Evolutionary conservation across 2,329 filamentous ascomycete species (phyloP).

Genomic region (Karstenula rhodostoma): DNA sequence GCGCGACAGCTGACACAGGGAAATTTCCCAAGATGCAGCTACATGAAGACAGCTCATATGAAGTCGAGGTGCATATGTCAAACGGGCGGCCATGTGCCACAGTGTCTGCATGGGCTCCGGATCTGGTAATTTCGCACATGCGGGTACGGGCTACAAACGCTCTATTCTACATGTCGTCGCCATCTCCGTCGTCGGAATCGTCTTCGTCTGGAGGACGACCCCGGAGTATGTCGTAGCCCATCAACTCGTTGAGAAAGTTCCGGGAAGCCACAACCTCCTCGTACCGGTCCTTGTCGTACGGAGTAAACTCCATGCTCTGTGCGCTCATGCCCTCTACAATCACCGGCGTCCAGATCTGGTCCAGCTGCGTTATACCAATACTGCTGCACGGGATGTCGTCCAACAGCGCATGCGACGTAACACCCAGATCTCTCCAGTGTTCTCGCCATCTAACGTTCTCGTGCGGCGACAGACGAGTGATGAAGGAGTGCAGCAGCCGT

Average conservation of each 20-base stretch:
- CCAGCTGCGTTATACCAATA: conserved; percentile 47
- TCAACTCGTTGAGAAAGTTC: conserved; percentile 47
- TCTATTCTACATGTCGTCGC: conserved; percentile 19
- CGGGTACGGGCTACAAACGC: background rate
- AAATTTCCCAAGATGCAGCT: conserved; percentile 10
- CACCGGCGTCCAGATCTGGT: conserved; percentile 47
- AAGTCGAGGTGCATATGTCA: conserved; percentile 15
- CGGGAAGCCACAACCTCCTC: conserved; percentile 36
- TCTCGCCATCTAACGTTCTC: conserved; percentile 44
- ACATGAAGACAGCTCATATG: conserved; percentile 4
- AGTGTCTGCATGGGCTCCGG: conserved; percentile 4
- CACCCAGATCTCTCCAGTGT: conserved; percentile 46
- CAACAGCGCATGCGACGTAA: conserved; percentile 43
- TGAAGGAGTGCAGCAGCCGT: conserved; percentile 42
- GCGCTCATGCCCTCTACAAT: conserved; percentile 43
- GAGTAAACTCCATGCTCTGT: conserved; percentile 39
- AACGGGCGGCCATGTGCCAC: conserved; percentile 9
- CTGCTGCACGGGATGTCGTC: conserved; percentile 47
- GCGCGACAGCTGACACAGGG: conserved; percentile 11
- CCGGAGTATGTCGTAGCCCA: conserved; percentile 47
- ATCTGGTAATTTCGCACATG: conserved; percentile 3
- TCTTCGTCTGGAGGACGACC: conserved; percentile 37
- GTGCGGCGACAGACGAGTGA: conserved; percentile 46
- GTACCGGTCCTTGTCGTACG: conserved; percentile 38
- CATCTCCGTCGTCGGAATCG: conserved; percentile 35